Conservation (phyloP, 306 rosid genomes). For the Pyrus pyrifolia region DNA sequence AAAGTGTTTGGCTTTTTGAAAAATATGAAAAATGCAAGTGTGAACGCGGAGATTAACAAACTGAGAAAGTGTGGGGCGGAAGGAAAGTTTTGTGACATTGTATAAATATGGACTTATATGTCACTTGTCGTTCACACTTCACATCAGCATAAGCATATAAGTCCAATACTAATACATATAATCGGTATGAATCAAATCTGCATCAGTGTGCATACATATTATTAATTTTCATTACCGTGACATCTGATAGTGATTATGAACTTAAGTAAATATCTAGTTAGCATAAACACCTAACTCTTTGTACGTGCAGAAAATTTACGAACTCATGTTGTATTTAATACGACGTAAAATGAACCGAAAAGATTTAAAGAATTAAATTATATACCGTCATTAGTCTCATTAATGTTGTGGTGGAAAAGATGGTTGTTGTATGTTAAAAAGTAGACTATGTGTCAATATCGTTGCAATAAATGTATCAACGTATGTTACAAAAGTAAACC, state of each 20-base stretch:
- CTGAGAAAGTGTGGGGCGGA: background rate
- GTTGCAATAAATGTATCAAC: too few species aligned
- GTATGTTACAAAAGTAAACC: too few species aligned
- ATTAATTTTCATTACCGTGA: rapidly evolving
- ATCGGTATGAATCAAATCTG: too few species aligned
- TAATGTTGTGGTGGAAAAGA: background rate
- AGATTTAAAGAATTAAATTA: too few species aligned
- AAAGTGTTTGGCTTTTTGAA: background rate
- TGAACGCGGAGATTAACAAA: conserved; percentile 22
- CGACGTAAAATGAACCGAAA: rapidly evolving
- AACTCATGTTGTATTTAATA: too few species aligned
- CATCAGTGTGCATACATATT: too few species aligned
- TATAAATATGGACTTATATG: background rate
- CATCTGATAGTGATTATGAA: background rate
- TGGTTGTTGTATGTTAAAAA: background rate
- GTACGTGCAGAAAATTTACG: too few species aligned
- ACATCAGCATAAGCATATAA: background rate
- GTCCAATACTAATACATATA: background rate
- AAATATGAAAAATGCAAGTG: conserved; percentile 21
- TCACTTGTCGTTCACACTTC: background rate
- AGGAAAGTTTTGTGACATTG: background rate
- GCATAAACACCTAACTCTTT: too few species aligned
- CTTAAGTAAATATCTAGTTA: background rate
- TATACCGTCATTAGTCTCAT: too few species aligned
- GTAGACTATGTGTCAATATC: too few species aligned